Evolutionary conservation across 352 stramenopile species (phyloP), one percentile per base, ranked within the genome.

Genomic region (Phytophthora citrophthora): DNA sequence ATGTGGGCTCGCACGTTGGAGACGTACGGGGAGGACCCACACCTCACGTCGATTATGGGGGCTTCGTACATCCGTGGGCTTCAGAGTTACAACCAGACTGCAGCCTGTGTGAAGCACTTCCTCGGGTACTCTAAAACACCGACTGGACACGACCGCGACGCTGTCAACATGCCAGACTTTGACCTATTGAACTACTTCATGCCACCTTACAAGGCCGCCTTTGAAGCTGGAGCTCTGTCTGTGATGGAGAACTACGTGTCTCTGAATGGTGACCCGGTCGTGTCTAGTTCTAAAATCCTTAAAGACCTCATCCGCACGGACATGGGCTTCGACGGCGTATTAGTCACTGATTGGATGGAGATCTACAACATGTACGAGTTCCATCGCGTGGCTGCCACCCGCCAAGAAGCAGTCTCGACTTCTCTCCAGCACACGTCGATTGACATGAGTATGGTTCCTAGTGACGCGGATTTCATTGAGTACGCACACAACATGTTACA

Each of bases 241-340:
- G 77, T 88, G 1, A 98, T 98, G 94, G 91, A 97, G 66, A 92
- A 64, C 44, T 98, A 98, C 79, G 92, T 87, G 34, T 92, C 95
- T 51, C 49, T 96, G 23, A 96, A 96, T 54, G 89, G 89, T 20
- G 76, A 97, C 7, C 93, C 93, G 0, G 84, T 97, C 12, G 76
- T 95, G 7, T 75, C 77, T 6, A 97, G 88, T 45, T 68, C 73
- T 11, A 77, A 81, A 32, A 81, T 91, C 45, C 60, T 97, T 11
- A 62, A 81, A 18, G 74, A 88, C 13, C 55, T 97, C 20, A 57
- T 97, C 13, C 75, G 92, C 16, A 54, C 81, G 15, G 68, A 94
- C 46, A 64, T 97, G 38, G 68, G 57, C 1, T 97, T 96, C 56
- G 51, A 92, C n/a, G 89, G 91, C 1, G 70, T 97, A 29, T 32